phyloP scores from a whole-genome alignment of 1,284 basidiomycete genomes.

The Veloboletus limbatus region DNA sequence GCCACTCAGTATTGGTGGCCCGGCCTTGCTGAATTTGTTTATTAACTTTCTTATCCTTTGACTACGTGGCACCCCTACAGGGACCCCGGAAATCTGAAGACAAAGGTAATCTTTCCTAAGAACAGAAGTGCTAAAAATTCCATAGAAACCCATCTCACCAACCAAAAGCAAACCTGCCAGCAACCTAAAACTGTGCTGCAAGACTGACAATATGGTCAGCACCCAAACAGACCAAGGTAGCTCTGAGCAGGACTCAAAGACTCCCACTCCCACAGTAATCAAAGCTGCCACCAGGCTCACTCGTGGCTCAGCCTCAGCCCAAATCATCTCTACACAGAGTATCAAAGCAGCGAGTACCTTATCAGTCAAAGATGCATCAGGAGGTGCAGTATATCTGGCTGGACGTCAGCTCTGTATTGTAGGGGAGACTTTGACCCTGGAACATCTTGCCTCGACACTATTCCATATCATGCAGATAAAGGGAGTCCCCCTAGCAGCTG shows the following conservation, averaged over 20 bases:
- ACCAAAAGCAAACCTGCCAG: not conserved
- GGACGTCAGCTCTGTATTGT: not conserved
- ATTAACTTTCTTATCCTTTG: not conserved
- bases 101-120: not conserved
- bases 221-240: too few species aligned
- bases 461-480: conserved; percentile 3
- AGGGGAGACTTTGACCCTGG: not conserved
- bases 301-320: too few species aligned
- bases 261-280: too few species aligned
- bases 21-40: too few species aligned
- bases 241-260: too few species aligned
- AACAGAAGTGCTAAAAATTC: too few species aligned
- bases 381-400: not conserved
- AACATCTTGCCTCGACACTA: not conserved
- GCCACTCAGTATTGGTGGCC: too few species aligned
- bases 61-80: not conserved
- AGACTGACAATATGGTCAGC: too few species aligned
- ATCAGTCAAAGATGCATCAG: not conserved
- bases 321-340: too few species aligned
- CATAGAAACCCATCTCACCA: too few species aligned
- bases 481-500: not conserved
- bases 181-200: too few species aligned
- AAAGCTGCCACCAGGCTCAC: not conserved
- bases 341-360: not conserved
- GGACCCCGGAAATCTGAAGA: not conserved